These are phyloP conservation scores for Cercospora janseana DNA, from an alignment of 2,329 filamentous ascomycete species.

Conservation along the genomic window DNA sequence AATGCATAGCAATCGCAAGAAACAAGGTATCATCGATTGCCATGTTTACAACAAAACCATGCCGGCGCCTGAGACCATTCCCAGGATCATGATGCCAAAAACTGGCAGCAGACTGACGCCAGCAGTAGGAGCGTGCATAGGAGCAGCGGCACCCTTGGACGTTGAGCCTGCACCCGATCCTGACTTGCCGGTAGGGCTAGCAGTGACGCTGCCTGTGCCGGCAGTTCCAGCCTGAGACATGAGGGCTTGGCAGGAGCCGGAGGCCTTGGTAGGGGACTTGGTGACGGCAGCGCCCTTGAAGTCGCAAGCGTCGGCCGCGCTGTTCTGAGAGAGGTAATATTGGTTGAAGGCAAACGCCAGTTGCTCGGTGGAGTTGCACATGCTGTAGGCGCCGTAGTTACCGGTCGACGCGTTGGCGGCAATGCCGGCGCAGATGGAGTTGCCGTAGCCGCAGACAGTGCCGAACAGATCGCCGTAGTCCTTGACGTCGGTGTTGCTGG, in stretches of 20 bases:
- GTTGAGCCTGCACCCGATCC: slow-evolving; percentile 30
- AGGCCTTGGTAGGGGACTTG: slow-evolving; percentile 49
- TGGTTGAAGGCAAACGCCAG: slow-evolving; percentile 71
- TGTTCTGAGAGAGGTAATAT: slow-evolving; percentile 64
- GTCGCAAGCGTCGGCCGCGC: slow-evolving; percentile 60
- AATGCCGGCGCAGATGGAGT: slow-evolving; percentile 65
- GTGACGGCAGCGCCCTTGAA: slow-evolving; percentile 66
- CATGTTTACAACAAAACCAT: slow-evolving; percentile 36
- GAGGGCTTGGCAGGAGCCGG: slow-evolving; percentile 56
- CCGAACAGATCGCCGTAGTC: slow-evolving; percentile 69
- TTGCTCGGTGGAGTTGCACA: slow-evolving; percentile 70
- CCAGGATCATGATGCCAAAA: slow-evolving; percentile 30
- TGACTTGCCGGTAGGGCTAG: slow-evolving; percentile 45
- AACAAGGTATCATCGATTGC: background rate
- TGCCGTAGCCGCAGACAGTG: slow-evolving; percentile 63
- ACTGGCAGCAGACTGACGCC: slow-evolving; percentile 30
- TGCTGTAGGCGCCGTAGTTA: slow-evolving; percentile 72
- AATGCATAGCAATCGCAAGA: background rate
- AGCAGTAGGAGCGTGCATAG: slow-evolving; percentile 23
- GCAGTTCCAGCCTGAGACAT: slow-evolving; percentile 63
- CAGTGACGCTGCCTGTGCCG: slow-evolving; percentile 57
- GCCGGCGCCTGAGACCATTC: slow-evolving; percentile 33
- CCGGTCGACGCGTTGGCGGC: slow-evolving; percentile 64
- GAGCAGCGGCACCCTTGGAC: slow-evolving; percentile 28
- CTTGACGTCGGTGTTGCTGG: slow-evolving; percentile 55